Percentiles rank a stretch among this genome's conserved stretches.
Evolutionary conservation across 2,329 filamentous ascomycete genomes (phyloP).

Genomic region (Colletotrichum abscissum): DNA sequence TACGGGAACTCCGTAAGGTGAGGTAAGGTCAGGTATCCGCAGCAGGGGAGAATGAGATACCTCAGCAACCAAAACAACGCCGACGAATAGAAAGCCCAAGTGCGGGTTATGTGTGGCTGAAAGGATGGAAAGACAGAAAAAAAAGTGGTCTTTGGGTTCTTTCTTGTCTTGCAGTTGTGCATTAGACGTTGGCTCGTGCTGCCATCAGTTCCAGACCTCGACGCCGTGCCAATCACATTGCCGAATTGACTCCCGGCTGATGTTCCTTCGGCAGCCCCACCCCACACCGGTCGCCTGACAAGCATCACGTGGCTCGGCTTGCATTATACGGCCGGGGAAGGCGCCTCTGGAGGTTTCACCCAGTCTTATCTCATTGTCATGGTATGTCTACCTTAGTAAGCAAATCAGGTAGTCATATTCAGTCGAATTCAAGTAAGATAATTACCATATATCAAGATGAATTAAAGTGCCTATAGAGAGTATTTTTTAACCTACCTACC

Average conservation of each 20-base stretch:
- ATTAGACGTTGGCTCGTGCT: constrained; percentile 36
- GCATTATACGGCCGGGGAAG: constrained; percentile 5
- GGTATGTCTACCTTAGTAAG: too few species aligned
- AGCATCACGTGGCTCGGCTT: constrained; percentile 29
- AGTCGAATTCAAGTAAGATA: too few species aligned
- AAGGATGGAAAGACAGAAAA: not conserved
- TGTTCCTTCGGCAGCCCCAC: constrained; percentile 1
- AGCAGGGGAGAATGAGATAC: not conserved
- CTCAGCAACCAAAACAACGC: constrained; percentile 4
- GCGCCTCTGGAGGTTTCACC: not conserved
- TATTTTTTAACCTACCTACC: not conserved
- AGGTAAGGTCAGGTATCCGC: not conserved
- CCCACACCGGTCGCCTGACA: not conserved
- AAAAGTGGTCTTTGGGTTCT: constrained; percentile 21
- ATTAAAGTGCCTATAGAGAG: not conserved
- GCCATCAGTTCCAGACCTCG: constrained; percentile 11
- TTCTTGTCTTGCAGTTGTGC: not conserved
- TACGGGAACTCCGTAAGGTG: not conserved
- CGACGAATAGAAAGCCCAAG: constrained; percentile 4
- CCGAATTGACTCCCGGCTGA: constrained; percentile 26
- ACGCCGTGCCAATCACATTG: constrained; percentile 14
- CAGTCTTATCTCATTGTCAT: not conserved
- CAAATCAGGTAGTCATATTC: too few species aligned
- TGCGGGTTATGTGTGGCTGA: constrained; percentile 23
- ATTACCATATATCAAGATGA: too few species aligned